Base-by-base conservation (phyloP, 768 basidiomycete species). In the Suillus americanus region DNA sequence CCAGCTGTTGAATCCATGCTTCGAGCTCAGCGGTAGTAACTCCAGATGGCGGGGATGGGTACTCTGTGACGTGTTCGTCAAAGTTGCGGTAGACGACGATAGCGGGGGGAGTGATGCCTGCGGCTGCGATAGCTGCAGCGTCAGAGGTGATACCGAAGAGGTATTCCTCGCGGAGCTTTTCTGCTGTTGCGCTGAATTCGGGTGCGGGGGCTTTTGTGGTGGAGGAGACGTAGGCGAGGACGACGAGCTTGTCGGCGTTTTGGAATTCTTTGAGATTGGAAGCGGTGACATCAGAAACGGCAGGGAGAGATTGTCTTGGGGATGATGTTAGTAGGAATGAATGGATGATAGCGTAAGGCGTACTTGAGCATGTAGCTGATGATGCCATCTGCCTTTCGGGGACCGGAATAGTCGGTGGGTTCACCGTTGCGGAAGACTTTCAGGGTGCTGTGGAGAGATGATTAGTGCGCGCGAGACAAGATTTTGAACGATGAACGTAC, bases 321-420 rank as follows among this genome's bases (percentile, higher is more conserved):
- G 53, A 55, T 81, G 56, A 45, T 57, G 54, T 71, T 65, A 69
- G 64, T 30, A 66, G 60, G 16, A 6, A 30, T 9, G 10, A 16
- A 13, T 6, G 5, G 35, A 51, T 5, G 48, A 37, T 57, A 46
- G 7, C 46, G 3, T 13, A 50, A 14, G 30, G 79, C 89, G 71
- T 67, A 96, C 96, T 98, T 99, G 82, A 86, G 75, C 97, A 99
- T 98, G 82, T 97, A 97, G 77, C 88, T 88, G 74, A 97, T 81
- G 72, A 99, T 99, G 20, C 97, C 96, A 68, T 99, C 97, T 12
- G 95, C 91, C 77, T 97, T 94, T 60, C 97, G 84, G 18, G 95
- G 91, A 53, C 97, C 97, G 62, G 71, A 76, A 78, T 99, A 99
- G 28, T 98, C 95, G 1, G 83, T 76, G 25, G 89, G 75, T 30